Evolutionary conservation across 345 rosid genomes (phyloP).

Genomic region (Citrus sp.): DNA sequence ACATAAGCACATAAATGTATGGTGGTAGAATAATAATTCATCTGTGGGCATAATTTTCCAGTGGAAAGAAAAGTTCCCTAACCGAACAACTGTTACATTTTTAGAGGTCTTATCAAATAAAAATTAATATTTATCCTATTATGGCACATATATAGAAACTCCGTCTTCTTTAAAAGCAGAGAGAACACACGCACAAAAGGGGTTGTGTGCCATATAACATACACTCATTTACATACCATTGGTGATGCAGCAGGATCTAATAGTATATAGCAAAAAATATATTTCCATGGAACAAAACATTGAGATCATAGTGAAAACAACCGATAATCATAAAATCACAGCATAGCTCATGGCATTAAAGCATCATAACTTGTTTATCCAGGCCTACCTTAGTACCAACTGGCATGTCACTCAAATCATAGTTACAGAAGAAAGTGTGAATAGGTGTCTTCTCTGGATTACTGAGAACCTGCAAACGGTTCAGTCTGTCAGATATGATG

Average conservation of each 20-base stretch:
- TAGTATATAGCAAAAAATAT: background rate
- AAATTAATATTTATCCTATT: background rate
- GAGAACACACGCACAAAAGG: background rate
- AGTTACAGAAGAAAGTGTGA: slow-evolving; percentile 63
- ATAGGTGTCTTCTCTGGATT: slow-evolving; percentile 71
- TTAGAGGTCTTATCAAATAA: background rate
- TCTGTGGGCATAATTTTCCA: background rate
- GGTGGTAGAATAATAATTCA: background rate
- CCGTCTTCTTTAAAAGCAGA: background rate
- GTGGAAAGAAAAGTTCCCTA: background rate
- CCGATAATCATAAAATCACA: background rate
- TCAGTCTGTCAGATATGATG: background rate
- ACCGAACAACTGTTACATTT: background rate
- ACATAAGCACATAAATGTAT: background rate
- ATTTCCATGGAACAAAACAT: background rate
- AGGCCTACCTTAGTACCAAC: slow-evolving; percentile 56
- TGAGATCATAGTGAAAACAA: background rate
- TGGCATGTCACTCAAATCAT: slow-evolving; percentile 71
- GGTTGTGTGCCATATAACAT: background rate
- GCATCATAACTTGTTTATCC: background rate
- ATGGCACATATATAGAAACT: background rate
- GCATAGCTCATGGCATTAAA: background rate
- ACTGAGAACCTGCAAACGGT: slow-evolving; percentile 55
- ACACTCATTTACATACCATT: background rate
- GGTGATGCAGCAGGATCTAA: background rate